phyloP scores from a whole-genome alignment of 2,329 filamentous ascomycete species.

The Phialocephala subalpina region DNA sequence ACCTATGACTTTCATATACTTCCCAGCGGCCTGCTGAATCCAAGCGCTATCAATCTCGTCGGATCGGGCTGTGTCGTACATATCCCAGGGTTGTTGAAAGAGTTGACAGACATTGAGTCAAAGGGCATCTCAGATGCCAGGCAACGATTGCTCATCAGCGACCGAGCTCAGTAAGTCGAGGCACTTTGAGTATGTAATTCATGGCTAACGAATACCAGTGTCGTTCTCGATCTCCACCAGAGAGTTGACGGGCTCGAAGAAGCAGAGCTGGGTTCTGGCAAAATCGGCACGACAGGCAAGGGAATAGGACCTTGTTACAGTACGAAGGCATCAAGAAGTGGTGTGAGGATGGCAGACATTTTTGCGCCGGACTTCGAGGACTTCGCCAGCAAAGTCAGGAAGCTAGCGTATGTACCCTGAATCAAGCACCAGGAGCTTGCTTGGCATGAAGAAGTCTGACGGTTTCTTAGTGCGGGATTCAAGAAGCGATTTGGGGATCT shows the following conservation, averaged over 20 bases:
- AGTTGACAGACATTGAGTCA: slow-evolving; percentile 65
- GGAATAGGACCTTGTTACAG: slow-evolving; percentile 65
- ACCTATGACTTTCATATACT: too few species aligned
- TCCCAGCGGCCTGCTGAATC: too few species aligned
- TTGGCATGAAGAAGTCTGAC: background rate
- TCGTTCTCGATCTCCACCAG: slow-evolving; percentile 71
- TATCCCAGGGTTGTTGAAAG: slow-evolving; percentile 71
- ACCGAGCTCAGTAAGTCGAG: slow-evolving; percentile 43
- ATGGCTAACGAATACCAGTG: slow-evolving; percentile 4
- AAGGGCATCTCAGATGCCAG: slow-evolving; percentile 64
- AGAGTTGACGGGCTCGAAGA: slow-evolving; percentile 75
- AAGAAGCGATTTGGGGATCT: slow-evolving; percentile 74
- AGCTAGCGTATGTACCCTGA: slow-evolving; percentile 53
- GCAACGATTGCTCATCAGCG: slow-evolving; percentile 66
- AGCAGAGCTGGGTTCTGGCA: slow-evolving; percentile 53
- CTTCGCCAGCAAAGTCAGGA: slow-evolving; percentile 68
- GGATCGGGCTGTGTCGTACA: slow-evolving; percentile 75
- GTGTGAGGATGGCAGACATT: slow-evolving; percentile 71
- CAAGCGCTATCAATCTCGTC: slow-evolving; percentile 75
- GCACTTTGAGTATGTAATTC: background rate
- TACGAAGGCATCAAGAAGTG: slow-evolving; percentile 69
- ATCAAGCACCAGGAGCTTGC: background rate
- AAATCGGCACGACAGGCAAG: slow-evolving; percentile 53
- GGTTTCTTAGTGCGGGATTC: slow-evolving; percentile 54
- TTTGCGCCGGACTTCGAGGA: slow-evolving; percentile 74